These are phyloP conservation scores for Gastroboletus turbinatus DNA, from an alignment of 1,284 basidiomycete species.

Conservation along the genomic window DNA sequence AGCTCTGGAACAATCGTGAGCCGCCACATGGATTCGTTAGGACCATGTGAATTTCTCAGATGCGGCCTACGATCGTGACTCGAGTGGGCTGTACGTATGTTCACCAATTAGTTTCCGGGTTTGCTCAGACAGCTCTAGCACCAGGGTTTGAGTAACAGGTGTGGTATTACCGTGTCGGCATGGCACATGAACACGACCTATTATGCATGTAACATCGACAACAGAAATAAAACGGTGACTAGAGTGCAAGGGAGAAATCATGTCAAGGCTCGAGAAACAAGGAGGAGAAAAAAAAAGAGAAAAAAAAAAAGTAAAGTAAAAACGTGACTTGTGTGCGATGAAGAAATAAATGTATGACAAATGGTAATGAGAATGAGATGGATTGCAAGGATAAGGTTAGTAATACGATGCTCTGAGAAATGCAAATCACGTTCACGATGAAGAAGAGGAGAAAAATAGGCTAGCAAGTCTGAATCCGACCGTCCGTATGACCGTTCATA, in stretches of 20 bases:
- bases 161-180: slow-evolving; percentile 14
- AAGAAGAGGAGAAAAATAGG: neutral
- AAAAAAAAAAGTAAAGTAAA: neutral
- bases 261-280: neutral
- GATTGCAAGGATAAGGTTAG: slow-evolving; percentile 22
- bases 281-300: neutral
- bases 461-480: slow-evolving; percentile 11
- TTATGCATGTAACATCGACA: slow-evolving; percentile 16
- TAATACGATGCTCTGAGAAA: slow-evolving; percentile 20
- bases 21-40: too few relatives aligned
- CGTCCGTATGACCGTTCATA: slow-evolving; percentile 9
- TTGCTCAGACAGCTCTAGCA: neutral
- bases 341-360: slow-evolving; percentile 1
- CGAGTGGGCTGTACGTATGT: neutral
- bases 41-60: too few relatives aligned
- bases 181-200: slow-evolving; percentile 10
- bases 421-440: slow-evolving; percentile 3
- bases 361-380: slow-evolving; percentile 4
- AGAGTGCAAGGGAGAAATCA: slow-evolving; percentile 11
- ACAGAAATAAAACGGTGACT: slow-evolving; percentile 5
- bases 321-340: slow-evolving; percentile 2
- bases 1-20: too few relatives aligned
- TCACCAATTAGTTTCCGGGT: neutral
- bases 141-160: neutral
- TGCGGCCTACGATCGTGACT: too few relatives aligned